Evolutionary conservation across 805 yeast genomes (phyloP), one percentile per base, ranked within the genome.

Genomic region (Vanderwaltozyma verrucispora): DNA sequence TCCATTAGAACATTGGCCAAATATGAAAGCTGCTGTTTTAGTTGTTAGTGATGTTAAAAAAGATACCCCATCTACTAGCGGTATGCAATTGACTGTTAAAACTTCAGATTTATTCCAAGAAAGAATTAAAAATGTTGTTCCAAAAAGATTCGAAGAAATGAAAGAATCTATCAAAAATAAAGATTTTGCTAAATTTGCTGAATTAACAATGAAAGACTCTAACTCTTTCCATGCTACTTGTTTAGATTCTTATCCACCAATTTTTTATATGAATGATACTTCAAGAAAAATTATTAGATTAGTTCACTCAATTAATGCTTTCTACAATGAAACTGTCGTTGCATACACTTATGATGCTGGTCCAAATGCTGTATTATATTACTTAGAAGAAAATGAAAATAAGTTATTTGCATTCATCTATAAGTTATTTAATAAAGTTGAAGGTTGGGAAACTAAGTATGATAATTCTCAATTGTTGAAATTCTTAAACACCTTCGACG

Each of bases 301-400:
- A 35, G 72, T 87, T 33, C 94, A 92, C 60, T 65, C 69, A 38
- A 74, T 92, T 57, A 92, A 92, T 56, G 78, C 71, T 46, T 61
- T 59, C 41, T 64, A 61, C 43, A 49, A 51, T 17, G 68, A 72
- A 52, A 71, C 72, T 11, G 71, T 89, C 38, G 98, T 95, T 11
- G 97, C 97, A 28, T 92, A 92, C 63, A 92, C 99, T 2, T 92
- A 82, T 55, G 99, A 92, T 62, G 99, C 99, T 24, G 99, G 99
- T 56, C 98, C 99, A 62, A 92, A 92, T 63, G 95, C 96, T 16
- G 99, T 92, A 32, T 73, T 92, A 43, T 92, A 92, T 65, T 92
- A 92, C 58, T 77, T 80, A 56, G 72, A 72, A 47, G 68, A 77
- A 52, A 74, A 89, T 62, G 95, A 87, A 62, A 50, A 63, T n/a